Evolutionary conservation across 805 yeast species (phyloP), one percentile per base, ranked within the genome.

Genomic region (Metschnikowia continentalis): DNA sequence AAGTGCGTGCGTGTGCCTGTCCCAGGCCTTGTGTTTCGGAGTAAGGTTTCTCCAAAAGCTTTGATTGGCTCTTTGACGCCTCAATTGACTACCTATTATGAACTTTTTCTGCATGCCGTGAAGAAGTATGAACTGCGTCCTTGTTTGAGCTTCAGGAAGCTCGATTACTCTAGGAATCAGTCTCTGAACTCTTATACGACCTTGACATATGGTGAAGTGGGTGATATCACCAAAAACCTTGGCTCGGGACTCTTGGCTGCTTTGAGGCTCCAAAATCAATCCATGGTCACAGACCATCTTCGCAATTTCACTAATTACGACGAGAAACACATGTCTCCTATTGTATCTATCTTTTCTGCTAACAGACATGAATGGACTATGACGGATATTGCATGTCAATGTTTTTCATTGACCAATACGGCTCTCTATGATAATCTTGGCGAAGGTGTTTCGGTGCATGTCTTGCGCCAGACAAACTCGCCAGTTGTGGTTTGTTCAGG

Each of bases 241-340:
- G 90, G 88, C 5, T 64, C 84, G 11, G 90, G 89, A 76, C 45
- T 60, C n/a, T 35, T 60, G 36, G 49, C 50, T 48, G 35, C 79
- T 81, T 32, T 54, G 48, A 32, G 56, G 59, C 38, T 62, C 3
- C 36, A 32, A 11, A 17, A 63, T 38, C 65, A 64, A 3, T 65
- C 52, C 46, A 50, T 52, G n/a, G 45, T 68, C 47, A 58, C 60
- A 33, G 54, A 58, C 43, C 76, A 74, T 48, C 48, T 52, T 19
- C 35, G 40, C 3, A n/a, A 33, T 3, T 38, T 39, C 13, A 4
- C 45, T 0, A 48, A 43, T 1, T 40, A 48, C 19, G 47, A 46
- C 6, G 57, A 49, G 32, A 36, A 40, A n/a, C 44, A 35, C 20
- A 32, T 39, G 7, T 60, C 64, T 2, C 61, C 59, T 26, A 46